Evolutionary conservation across 352 stramenopile species (phyloP), one percentile per base, ranked within the genome.

Genomic region (Nothophytophthora sp.): DNA sequence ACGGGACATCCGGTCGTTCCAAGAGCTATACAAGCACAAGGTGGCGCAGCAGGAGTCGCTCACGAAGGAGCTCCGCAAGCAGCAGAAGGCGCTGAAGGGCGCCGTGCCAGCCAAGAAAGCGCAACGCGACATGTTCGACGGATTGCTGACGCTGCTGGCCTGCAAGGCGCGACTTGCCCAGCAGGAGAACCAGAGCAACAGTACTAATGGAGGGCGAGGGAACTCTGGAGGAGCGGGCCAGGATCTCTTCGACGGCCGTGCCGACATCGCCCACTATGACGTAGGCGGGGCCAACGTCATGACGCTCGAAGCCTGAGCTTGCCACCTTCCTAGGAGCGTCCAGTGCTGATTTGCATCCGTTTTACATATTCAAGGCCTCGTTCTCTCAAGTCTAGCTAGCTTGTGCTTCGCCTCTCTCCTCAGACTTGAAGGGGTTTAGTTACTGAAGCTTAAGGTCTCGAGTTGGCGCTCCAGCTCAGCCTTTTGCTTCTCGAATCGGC

Each of bases 21-120:
- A 96, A 64, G 81, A 94, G 55, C 73, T 97, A 12, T 97, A 97
- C 79, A 89, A 92, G 50, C 73, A 96, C 67, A 98, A 97, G 53
- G 73, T 96, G 36, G 69, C 78, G 19, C 88, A 97, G 60, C 93
- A 97, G 49, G 86, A 98, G 56, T 81, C 73, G 16, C 74, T 97
- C 29, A 86, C 81, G 0, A 97, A 96, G 61, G 81, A 96, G 47
- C 64, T 98, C 32, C 68, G 88, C 25, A 96, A 96, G 60, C 86
- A 96, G 54, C 88, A 97, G 48, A 92, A 92, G 58, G 61, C 73
- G 28, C 74, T 97, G 49, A 96, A 97, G 60, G 75, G 67, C 32
- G 92, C 89, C 44, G 72, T 91, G 13, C 65, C 63, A 12, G 74
- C 82, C 39, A 85, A 88, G 57, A 73, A 80, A 35, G 63, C 81